phyloP scores from a whole-genome alignment of 2,329 filamentous ascomycete species.

The Seiridium unicorne region DNA sequence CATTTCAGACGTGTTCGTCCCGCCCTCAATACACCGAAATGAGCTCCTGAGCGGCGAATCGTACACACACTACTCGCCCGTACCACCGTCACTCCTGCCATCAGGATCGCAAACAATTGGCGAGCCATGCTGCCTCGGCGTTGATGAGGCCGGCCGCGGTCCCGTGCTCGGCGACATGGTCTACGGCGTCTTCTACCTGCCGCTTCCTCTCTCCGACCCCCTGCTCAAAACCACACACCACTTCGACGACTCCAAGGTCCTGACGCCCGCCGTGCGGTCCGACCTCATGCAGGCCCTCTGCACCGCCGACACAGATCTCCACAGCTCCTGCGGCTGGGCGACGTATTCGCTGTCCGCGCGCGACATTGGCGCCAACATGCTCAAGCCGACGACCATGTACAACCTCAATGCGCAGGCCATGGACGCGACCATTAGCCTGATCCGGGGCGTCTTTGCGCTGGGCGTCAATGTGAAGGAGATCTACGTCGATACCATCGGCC shows the following conservation, averaged over 20 bases:
- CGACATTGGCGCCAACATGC: conserved; percentile 79
- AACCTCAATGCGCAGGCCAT: conserved; percentile 96
- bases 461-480: conserved; percentile 86
- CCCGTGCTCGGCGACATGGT: conserved; percentile 86
- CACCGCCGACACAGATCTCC: conserved; percentile 51
- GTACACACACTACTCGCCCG: conserved; percentile 69
- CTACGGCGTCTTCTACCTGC: conserved; percentile 73
- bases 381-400: conserved; percentile 64
- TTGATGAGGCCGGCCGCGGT: conserved; percentile 91
- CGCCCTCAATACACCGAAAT: conserved; percentile 63
- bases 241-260: conserved; percentile 94
- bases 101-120: conserved; percentile 25
- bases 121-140: conserved; percentile 74
- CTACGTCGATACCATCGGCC: conserved; percentile 93
- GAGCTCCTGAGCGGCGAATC: conserved; percentile 63
- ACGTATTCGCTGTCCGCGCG: conserved; percentile 77
- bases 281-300: conserved; percentile 70
- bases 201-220: conserved; percentile 65
- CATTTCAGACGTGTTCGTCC: conserved; percentile 50
- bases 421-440: conserved; percentile 84
- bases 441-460: conserved; percentile 70
- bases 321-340: conserved; percentile 71
- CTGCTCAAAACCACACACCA: conserved; percentile 77
- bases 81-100: conserved; percentile 60
- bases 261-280: conserved; percentile 77